Conservation (phyloP, 1,139 yeast species). For the Keqinozyma sinolaborantium region DNA sequence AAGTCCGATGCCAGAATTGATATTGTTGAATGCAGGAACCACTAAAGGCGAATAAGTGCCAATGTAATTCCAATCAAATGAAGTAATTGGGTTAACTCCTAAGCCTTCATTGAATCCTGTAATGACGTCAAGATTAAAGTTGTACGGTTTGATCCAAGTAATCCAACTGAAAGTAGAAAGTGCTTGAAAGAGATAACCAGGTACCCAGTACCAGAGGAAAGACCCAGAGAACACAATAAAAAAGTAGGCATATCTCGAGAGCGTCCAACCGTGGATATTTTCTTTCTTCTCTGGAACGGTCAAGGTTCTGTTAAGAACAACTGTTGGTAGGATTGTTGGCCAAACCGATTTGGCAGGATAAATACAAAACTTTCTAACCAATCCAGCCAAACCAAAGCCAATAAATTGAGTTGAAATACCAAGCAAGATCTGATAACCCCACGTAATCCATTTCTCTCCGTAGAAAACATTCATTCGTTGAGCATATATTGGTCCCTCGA, state of each 20-base stretch:
- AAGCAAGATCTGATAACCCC: conserved; percentile 47
- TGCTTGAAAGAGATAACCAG: conserved; percentile 48
- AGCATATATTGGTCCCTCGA: conserved; percentile 11
- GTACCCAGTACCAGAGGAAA: conserved; percentile 56
- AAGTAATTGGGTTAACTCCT: conserved; percentile 52
- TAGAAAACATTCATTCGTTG: conserved; percentile 15
- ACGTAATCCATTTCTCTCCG: conserved; percentile 36
- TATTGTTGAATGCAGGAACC: conserved; percentile 43
- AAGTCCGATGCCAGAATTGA: conserved; percentile 38
- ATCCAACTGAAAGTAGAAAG: conserved; percentile 59
- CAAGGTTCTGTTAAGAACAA: conserved; percentile 53
- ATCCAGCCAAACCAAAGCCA: conserved; percentile 61
- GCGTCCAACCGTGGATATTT: conserved; percentile 48
- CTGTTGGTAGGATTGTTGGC: conserved; percentile 51
- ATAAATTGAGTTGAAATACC: conserved; percentile 50
- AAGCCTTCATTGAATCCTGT: conserved; percentile 52
- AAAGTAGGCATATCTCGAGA: conserved; percentile 47
- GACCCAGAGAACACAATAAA: conserved; percentile 30
- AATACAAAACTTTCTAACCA: conserved; percentile 49
- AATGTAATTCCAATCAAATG: conserved; percentile 46
- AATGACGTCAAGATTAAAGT: conserved; percentile 48
- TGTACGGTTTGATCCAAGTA: conserved; percentile 59
- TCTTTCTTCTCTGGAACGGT: conserved; percentile 38
- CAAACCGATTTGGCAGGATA: conserved; percentile 53
- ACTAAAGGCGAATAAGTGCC: conserved; percentile 16